A percentile compares a stretch with the other conserved stretches of the same genome.
These are phyloP conservation scores for Akanthomyces muscarius DNA, from an alignment of 2,329 filamentous ascomycete genomes.

Conservation along the genomic window DNA sequence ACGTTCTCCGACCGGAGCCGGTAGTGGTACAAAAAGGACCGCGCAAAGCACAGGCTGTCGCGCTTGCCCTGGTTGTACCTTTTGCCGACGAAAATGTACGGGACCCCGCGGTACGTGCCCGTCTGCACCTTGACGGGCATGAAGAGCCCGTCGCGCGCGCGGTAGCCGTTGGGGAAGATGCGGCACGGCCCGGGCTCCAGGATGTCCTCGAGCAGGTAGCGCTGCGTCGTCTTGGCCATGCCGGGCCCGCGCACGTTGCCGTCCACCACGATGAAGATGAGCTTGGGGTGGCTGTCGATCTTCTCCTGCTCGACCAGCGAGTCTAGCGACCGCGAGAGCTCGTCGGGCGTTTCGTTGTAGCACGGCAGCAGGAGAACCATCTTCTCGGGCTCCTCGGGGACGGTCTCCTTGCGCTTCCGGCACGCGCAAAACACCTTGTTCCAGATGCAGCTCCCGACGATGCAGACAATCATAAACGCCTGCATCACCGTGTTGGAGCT, in stretches of 20 bases:
- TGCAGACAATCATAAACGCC: conserved; percentile 38
- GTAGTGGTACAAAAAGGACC: conserved; percentile 47
- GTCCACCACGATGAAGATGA: conserved; percentile 47
- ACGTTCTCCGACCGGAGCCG: conserved; percentile 38
- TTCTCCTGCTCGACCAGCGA: conserved; percentile 42
- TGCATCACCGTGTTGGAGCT: conserved; percentile 44
- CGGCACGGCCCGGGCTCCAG: conserved; percentile 33
- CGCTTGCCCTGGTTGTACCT: conserved; percentile 47
- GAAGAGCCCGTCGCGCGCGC: conserved; percentile 42
- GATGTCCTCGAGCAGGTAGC: conserved; percentile 45
- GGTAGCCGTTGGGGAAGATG: conserved; percentile 40
- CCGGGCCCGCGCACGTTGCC: conserved; percentile 44
- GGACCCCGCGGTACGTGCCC: conserved; percentile 42
- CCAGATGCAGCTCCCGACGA: conserved; percentile 30
- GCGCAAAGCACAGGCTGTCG: conserved; percentile 46
- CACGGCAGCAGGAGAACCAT: conserved; percentile 45
- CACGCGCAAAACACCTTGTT: conserved; percentile 31
- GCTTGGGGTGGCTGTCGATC: conserved; percentile 38
- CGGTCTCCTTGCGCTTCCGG: conserved; percentile 28
- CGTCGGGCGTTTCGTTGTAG: conserved; percentile 46
- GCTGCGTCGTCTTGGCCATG: conserved; percentile 45
- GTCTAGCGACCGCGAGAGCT: conserved; percentile 41
- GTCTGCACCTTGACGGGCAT: conserved; percentile 44
- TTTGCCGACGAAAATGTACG: conserved; percentile 46
- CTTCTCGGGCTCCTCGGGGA: conserved; percentile 38